These are phyloP conservation scores for Diddensiella caesifluorescens DNA, from an alignment of 805 yeast species.

Conservation along the genomic window DNA sequence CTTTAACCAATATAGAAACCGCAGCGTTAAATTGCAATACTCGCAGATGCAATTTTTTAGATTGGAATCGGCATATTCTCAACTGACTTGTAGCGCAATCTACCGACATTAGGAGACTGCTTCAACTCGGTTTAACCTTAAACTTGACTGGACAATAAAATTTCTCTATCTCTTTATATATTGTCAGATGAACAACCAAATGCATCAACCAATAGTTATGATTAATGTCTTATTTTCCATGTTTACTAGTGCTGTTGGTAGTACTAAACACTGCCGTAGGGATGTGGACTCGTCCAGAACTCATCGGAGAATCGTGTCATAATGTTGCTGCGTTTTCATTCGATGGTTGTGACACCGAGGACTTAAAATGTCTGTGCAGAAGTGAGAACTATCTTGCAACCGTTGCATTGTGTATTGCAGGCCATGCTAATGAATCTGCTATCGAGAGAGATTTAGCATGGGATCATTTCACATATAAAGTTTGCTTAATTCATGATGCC, in stretches of 20 bases:
- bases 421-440: conserved; percentile 22
- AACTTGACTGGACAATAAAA: background rate
- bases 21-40: no score
- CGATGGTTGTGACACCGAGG: conserved; percentile 21
- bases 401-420: conserved; percentile 30
- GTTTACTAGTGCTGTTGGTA: background rate
- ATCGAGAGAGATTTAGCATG: conserved; percentile 28
- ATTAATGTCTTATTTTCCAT: no score
- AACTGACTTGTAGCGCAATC: no score
- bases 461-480: conserved; percentile 26
- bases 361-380: conserved; percentile 29
- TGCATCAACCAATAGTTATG: conserved; percentile 1
- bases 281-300: conserved; percentile 24
- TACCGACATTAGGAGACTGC: no score
- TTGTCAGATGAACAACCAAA: background rate
- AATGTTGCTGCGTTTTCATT: conserved; percentile 17
- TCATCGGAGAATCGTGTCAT: conserved; percentile 22
- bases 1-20: no score
- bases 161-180: background rate
- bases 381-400: conserved; percentile 27
- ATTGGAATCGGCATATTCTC: no score
- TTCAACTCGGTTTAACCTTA: no score
- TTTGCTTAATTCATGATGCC: conserved; percentile 24
- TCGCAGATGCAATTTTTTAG: no score
- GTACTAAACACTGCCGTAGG: conserved; percentile 8